Evolutionary conservation across 2,329 filamentous ascomycete genomes (phyloP), one percentile per base, ranked within the genome.

Genomic region (Cordyceps militaris): DNA sequence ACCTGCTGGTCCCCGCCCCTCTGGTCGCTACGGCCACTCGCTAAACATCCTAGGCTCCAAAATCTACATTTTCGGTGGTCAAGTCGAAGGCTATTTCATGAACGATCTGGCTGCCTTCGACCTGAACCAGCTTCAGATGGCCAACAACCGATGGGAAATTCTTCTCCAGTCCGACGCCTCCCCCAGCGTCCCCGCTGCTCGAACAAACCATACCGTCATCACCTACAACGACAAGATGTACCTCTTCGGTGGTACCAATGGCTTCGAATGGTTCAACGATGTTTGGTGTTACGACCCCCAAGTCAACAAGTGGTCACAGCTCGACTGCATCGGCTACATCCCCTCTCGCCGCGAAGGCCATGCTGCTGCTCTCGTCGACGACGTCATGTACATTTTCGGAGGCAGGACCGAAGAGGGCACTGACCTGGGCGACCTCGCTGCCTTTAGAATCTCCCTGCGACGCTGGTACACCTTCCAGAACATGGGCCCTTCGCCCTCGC

Each of bases 391-490:
- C 75, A 86, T 99, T 61, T 99, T 99, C 71, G 95, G 95, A 64
- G 94, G 94, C 46, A 88, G 94, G 60, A 97, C 91, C 0, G 91
- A 97, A 68, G 92, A 97, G 64, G 94, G 94, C 1, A 84, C 86
- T 28, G 94, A 99, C 69, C 77, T 99, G 4, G 94, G 93, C 34
- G 94, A 99, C 71, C 79, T 99, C 44, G 93, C 94, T 2, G 94
- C 94, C 1, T 85, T 85, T 65, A 74, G 80, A 55, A 84, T 85
- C 59, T 84, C 87, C 1, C 91, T 91, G 11, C 86, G 90, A 63
- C 84, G 94, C 60, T 99, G 94, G 94, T 99, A 97, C 71, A 99
- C 94, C 36, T 99, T 99, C 73, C 94, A 99, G 69, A 99, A 99
- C 69, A 99, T 99, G 94, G 94, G 94, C 0, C 92, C 92, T 3